These are phyloP conservation scores for Citrus maxima DNA, from an alignment of 345 rosid genomes.

Conservation along the genomic window DNA sequence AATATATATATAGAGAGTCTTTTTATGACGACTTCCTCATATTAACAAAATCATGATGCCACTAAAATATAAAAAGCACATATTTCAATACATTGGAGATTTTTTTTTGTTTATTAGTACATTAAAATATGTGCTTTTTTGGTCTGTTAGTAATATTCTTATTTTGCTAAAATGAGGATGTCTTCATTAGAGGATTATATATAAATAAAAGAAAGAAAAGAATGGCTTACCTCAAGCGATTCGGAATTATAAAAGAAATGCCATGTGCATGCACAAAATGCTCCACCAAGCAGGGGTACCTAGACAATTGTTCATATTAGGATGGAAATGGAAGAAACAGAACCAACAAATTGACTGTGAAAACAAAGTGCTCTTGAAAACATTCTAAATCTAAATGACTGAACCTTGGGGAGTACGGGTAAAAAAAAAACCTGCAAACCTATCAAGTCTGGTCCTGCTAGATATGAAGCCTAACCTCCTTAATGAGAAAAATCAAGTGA, in stretches of 20 bases:
- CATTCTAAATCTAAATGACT: neutral
- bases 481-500: neutral
- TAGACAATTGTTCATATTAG: constrained; percentile 23
- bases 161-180: too few species aligned
- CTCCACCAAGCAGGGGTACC: constrained; percentile 98
- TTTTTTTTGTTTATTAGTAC: too few species aligned
- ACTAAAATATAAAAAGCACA: too few species aligned
- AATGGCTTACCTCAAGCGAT: constrained; percentile 72
- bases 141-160: too few species aligned
- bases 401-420: neutral
- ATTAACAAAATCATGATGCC: too few species aligned
- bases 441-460: neutral
- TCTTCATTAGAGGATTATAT: too few species aligned
- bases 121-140: too few species aligned
- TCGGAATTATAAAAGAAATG: constrained; percentile 95
- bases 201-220: neutral
- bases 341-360: neutral
- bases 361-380: neutral
- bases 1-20: too few species aligned
- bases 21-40: too few species aligned
- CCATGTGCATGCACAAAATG: constrained; percentile 95
- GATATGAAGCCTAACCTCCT: neutral
- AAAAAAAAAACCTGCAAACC: constrained; percentile 1
- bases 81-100: too few species aligned
- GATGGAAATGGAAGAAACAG: neutral